A percentile compares a stretch with the other conserved stretches of the same genome.
Conservation (phyloP, 1,139 yeast species). For the Wickerhamomyces sp. region DNA sequence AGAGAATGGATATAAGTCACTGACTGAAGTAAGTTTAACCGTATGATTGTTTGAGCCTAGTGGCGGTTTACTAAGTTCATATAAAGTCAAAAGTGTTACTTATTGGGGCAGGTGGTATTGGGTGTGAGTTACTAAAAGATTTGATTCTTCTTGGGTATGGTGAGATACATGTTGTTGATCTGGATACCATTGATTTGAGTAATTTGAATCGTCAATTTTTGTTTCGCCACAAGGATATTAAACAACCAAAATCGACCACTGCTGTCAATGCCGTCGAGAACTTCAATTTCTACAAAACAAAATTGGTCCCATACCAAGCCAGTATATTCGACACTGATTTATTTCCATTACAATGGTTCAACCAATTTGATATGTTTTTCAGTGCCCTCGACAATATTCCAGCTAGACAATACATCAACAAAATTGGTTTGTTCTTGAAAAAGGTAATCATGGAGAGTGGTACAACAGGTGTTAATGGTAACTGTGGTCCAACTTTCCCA, state of each 20-base stretch:
- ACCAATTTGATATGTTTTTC: conserved; percentile 68
- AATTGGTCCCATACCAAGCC: conserved; percentile 76
- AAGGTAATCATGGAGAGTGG: conserved; percentile 90
- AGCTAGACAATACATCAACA: conserved; percentile 87
- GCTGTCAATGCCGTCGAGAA: conserved; percentile 77
- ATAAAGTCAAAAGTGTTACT: conserved; percentile 56
- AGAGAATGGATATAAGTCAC: conserved; percentile 5
- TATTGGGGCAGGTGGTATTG: conserved; percentile 99
- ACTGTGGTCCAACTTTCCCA: conserved; percentile 86
- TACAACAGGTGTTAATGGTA: conserved; percentile 92
- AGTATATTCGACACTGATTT: conserved; percentile 73
- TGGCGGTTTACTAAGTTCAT: no score
- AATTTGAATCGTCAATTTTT: conserved; percentile 91
- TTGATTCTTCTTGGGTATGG: conserved; percentile 80
- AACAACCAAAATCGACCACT: conserved; percentile 75
- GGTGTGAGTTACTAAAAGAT: conserved; percentile 90
- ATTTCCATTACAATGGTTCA: conserved; percentile 81
- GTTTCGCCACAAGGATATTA: conserved; percentile 82
- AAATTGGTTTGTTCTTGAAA: conserved; percentile 65
- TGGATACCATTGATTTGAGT: conserved; percentile 89
- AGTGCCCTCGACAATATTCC: conserved; percentile 93
- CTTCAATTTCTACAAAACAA: conserved; percentile 67
- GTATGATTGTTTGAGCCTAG: no score
- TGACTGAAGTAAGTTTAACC: conserved; percentile 11
- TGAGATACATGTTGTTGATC: conserved; percentile 85